A percentile compares a stretch with the other conserved stretches of the same genome.
These are phyloP conservation scores for Fusarium hainanense DNA, from an alignment of 2,329 filamentous ascomycete genomes.

Conservation along the genomic window DNA sequence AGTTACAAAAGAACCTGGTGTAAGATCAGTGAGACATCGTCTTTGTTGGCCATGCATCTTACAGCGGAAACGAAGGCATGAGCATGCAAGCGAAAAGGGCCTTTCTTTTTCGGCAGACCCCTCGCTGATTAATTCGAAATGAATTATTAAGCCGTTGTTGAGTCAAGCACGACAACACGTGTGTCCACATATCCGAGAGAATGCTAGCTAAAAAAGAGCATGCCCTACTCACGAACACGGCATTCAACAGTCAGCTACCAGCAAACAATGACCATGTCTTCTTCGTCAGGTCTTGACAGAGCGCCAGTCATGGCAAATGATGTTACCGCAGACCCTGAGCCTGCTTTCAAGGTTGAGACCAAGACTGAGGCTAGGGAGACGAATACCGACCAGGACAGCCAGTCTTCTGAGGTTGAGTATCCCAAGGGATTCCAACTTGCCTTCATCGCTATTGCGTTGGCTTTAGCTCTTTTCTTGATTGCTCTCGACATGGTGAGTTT, in stretches of 20 bases:
- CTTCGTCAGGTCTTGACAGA: background rate
- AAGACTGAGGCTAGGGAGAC: slow-evolving; percentile 6
- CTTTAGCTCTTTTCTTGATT: slow-evolving; percentile 5
- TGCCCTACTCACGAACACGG: background rate
- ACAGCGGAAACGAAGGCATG: background rate
- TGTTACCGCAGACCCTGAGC: background rate
- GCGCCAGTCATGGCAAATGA: background rate
- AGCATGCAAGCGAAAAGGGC: slow-evolving; percentile 1
- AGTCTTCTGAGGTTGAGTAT: slow-evolving; percentile 5
- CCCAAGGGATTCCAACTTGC: background rate
- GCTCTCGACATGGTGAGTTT: slow-evolving; percentile 4
- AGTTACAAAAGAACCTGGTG: slow-evolving; percentile 9
- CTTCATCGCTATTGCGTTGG: slow-evolving; percentile 4
- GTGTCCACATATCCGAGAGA: background rate
- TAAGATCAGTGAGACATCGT: background rate
- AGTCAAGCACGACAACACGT: background rate
- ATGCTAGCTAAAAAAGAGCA: background rate
- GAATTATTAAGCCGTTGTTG: slow-evolving; percentile 2
- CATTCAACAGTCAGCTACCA: background rate
- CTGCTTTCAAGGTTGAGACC: slow-evolving; percentile 8
- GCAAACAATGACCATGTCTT: slow-evolving; percentile 4
- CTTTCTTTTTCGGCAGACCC: slow-evolving; percentile 1
- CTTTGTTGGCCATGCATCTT: background rate
- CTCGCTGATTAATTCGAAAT: slow-evolving; percentile 9
- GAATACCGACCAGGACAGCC: background rate